These are phyloP conservation scores for Russula ochroleuca DNA, from an alignment of 768 basidiomycete species.

Conservation along the genomic window DNA sequence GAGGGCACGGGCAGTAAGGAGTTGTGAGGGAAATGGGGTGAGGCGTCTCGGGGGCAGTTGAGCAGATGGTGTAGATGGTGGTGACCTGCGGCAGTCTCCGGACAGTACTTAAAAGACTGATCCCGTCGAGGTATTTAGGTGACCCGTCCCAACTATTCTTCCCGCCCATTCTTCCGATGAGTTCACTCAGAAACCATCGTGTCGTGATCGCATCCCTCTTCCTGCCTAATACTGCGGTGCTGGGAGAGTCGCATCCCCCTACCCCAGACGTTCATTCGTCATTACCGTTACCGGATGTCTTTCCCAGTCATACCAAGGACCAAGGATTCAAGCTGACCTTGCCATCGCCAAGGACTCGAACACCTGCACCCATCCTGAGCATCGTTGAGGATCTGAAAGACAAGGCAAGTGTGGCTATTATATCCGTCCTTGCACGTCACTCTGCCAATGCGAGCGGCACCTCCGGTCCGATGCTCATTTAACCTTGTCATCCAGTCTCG, in stretches of 20 bases:
- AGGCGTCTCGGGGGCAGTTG: too few relatives aligned
- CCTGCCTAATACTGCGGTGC: constrained; percentile 67
- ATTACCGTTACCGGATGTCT: constrained; percentile 23
- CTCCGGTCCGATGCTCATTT: constrained; percentile 20
- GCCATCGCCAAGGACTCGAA: constrained; percentile 28
- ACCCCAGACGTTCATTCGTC: constrained; percentile 41
- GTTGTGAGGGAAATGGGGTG: too few relatives aligned
- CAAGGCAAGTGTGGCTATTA: constrained; percentile 43
- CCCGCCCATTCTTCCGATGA: constrained; percentile 42
- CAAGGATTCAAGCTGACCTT: constrained; percentile 24
- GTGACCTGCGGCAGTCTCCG: constrained; percentile 19
- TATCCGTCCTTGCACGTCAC: neutral
- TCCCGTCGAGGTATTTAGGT: neutral
- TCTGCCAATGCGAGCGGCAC: neutral
- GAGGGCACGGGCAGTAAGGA: too few relatives aligned
- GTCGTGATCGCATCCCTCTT: constrained; percentile 82
- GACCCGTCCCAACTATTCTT: neutral
- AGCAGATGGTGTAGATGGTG: too few relatives aligned
- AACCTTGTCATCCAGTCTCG: constrained; percentile 35
- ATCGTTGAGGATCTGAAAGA: constrained; percentile 77
- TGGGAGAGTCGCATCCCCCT: constrained; percentile 52
- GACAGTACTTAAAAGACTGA: constrained; percentile 12
- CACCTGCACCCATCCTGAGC: constrained; percentile 49
- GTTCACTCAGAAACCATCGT: constrained; percentile 66
- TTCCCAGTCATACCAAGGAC: constrained; percentile 16